Evolutionary conservation across 768 basidiomycete species (phyloP), one percentile per base, ranked within the genome.

Genomic region (Asterophora parasitica): DNA sequence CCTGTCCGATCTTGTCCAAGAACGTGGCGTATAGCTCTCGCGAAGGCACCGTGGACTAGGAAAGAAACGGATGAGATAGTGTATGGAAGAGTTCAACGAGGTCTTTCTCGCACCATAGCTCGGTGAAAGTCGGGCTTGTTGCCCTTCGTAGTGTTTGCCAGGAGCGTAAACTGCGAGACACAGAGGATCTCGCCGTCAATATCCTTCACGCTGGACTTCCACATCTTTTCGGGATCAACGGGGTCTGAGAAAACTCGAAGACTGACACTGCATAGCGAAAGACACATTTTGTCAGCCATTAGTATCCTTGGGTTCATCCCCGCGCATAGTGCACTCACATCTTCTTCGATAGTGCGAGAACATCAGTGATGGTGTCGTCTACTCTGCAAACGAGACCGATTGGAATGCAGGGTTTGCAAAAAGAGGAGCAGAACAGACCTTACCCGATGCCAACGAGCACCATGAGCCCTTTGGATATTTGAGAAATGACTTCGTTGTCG

Each of bases 41-140:
- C 11, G 90, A 88, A 15, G 77, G 63, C 47, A 83, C 82, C 30
- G 85, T 66, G 0, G 82, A 65, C 92, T 93, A 59, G 15, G 11
- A 38, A 40, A 20, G 12, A 12, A 31, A 31, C 16, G 6, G 17
- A 34, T 8, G 27, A 16, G 27, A 30, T 30, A 39, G 12, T 40
- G 8, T 11, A n/a, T 32, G 3, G 32, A 28, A 17, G 27, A 51
- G 10, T 12, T 23, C 3, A 50, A 44, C 35, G 20, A 39, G 31
- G 27, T 8, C 42, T 23, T 23, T 3, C n/a, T n/a, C 78, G 15
- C 47, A 92, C 92, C 92, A 96, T 96, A 5, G 93, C 88, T 15
- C 78, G 78, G 66, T 94, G 93, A 57, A 97, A 97, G 65, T 96
- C 92, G 11, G 88, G 88, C 60, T 93, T 92, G 61, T 75, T 88